phyloP scores from a whole-genome alignment of 2,329 filamentous ascomycete genomes.

The Aspergillus puulaauensis region DNA sequence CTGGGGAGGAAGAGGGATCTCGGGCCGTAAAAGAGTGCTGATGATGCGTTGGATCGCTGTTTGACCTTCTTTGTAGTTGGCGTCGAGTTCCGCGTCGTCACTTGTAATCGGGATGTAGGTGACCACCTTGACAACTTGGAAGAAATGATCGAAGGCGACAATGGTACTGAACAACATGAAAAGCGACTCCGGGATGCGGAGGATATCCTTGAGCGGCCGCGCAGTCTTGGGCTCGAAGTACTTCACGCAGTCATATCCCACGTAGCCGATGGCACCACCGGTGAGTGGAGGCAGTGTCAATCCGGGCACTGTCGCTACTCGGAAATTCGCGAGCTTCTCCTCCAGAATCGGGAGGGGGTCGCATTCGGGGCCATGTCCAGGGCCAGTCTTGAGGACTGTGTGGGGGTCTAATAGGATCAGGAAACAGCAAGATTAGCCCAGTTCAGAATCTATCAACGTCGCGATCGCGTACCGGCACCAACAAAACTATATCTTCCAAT shows the following conservation, averaged over 20 bases:
- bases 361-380: constrained; percentile 77
- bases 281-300: constrained; percentile 81
- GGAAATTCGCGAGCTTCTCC: constrained; percentile 72
- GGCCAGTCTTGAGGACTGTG: constrained; percentile 83
- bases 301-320: constrained; percentile 79
- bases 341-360: constrained; percentile 77
- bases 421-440: constrained; percentile 1
- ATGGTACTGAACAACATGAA: constrained; percentile 98
- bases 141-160: constrained; percentile 92
- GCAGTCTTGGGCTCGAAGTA: constrained; percentile 99
- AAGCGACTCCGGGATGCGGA: constrained; percentile 85
- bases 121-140: constrained; percentile 86
- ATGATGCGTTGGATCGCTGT: constrained; percentile 66
- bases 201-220: constrained; percentile 80
- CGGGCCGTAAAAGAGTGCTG: constrained; percentile 68
- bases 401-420: constrained; percentile 50
- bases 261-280: constrained; percentile 92
- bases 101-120: constrained; percentile 77
- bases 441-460: not conserved
- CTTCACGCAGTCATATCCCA: constrained; percentile 94
- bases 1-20: constrained; percentile 76
- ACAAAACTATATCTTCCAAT: constrained; percentile 96
- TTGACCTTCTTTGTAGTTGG: constrained; percentile 69
- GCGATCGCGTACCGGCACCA: constrained; percentile 61
- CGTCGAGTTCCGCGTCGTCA: constrained; percentile 57